phyloP scores from a whole-genome alignment of 2,329 filamentous ascomycete genomes.

The Colletotrichum incanum region DNA sequence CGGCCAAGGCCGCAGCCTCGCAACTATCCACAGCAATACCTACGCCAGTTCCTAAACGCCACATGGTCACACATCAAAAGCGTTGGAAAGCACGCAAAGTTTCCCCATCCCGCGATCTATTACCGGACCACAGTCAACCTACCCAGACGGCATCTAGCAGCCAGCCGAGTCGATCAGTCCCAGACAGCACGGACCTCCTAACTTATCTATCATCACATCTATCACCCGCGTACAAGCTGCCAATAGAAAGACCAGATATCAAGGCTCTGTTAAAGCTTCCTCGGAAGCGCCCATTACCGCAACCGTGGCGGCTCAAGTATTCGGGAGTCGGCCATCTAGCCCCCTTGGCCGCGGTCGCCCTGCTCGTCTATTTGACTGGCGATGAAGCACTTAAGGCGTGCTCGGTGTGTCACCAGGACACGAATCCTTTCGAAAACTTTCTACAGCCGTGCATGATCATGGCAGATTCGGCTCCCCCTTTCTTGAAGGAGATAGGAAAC shows the following conservation, averaged over 20 bases:
- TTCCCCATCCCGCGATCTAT: not conserved
- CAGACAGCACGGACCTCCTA: not conserved
- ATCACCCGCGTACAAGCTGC: conserved; percentile 9
- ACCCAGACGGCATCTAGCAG: not conserved
- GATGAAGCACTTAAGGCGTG: conserved; percentile 15
- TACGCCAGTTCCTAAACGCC: not conserved
- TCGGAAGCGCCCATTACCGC: conserved; percentile 10
- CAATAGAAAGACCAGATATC: conserved; percentile 33
- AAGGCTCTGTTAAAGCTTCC: conserved; percentile 32
- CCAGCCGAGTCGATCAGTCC: not conserved
- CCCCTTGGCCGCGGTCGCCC: conserved; percentile 14
- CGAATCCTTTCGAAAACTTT: not conserved
- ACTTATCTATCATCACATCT: conserved; percentile 17
- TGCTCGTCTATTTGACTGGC: conserved; percentile 40
- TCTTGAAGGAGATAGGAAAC: conserved; percentile 44
- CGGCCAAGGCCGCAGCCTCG: not conserved
- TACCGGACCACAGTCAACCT: not conserved
- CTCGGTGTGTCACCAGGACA: conserved; percentile 2
- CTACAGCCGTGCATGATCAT: conserved; percentile 49
- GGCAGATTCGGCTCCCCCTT: conserved; percentile 42
- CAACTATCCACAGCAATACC: not conserved
- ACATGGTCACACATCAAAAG: not conserved
- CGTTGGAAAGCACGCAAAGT: no score
- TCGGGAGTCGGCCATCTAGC: conserved; percentile 17
- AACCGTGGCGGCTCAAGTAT: conserved; percentile 16